Percentiles rank a stretch among this genome's conserved stretches.
phyloP scores from a whole-genome alignment of 148 eudicot genomes.

The Suaeda aralocaspica region DNA sequence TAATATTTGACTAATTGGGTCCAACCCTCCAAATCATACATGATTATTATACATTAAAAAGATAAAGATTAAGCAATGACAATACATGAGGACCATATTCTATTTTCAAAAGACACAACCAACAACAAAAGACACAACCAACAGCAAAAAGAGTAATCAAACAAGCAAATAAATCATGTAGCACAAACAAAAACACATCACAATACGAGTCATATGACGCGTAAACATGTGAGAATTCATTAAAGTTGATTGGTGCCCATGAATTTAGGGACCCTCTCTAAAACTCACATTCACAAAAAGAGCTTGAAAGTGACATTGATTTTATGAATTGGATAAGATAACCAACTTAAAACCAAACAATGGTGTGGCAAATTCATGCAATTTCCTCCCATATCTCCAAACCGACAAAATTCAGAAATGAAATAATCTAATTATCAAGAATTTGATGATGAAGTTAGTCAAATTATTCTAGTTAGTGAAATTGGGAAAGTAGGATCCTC shows the following conservation, averaged over 20 bases:
- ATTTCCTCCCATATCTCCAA: no score
- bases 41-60: neutral
- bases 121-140: conserved; percentile 12
- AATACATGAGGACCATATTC: conserved; percentile 7
- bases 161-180: no score
- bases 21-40: conserved; percentile 9
- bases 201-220: conserved; percentile 14
- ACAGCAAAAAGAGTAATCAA: conserved; percentile 3
- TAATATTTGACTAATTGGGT: conserved; percentile 10
- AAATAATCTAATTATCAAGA: no score
- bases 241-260: neutral
- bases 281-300: conserved; percentile 14
- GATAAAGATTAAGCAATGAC: conserved; percentile 2
- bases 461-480: neutral
- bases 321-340: no score
- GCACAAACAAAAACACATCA: no score
- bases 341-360: no score
- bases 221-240: conserved; percentile 18
- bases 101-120: conserved; percentile 10
- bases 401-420: no score
- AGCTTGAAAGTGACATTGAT: neutral
- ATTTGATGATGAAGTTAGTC: neutral
- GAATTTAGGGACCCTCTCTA: conserved; percentile 7
- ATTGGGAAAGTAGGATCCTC: neutral
- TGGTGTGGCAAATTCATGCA: no score